Evolutionary conservation across 257 asterid genomes (phyloP).

Genomic region (Ligustrum vulgare): DNA sequence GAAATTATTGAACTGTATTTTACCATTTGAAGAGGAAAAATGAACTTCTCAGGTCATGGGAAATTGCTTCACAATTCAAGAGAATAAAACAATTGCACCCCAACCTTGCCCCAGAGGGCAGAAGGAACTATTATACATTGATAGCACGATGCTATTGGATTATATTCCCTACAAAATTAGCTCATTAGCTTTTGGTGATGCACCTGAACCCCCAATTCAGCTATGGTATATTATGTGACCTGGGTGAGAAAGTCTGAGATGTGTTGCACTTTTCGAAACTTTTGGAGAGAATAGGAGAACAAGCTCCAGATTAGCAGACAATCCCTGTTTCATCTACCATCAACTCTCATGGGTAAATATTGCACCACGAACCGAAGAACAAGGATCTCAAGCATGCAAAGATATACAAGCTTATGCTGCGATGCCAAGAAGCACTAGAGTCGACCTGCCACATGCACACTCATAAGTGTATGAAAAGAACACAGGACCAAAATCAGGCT

Average conservation of each 20-base stretch:
- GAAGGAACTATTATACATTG: background rate
- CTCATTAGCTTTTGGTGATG: background rate
- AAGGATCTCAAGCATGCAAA: constrained; percentile 37
- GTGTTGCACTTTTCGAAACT: background rate
- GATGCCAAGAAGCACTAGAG: constrained; percentile 60
- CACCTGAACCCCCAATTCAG: background rate
- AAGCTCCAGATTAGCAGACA: constrained; percentile 11
- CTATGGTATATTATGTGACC: background rate
- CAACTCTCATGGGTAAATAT: constrained; percentile 29
- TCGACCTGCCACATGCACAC: constrained; percentile 48
- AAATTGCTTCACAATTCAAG: background rate
- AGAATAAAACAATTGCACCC: background rate
- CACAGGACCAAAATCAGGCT: background rate
- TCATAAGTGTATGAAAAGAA: background rate
- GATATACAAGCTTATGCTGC: constrained; percentile 41
- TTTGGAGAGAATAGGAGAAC: background rate
- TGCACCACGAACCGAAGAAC: constrained; percentile 43
- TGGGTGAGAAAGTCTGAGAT: background rate
- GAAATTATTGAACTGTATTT: too few species aligned
- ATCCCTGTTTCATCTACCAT: constrained; percentile 1
- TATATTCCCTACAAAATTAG: background rate
- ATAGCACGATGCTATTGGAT: background rate
- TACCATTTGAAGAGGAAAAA: too few species aligned
- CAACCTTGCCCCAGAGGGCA: background rate
- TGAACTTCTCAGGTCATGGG: background rate